A percentile compares a stretch with the other conserved stretches of the same genome.
Conservation (phyloP, 805 yeast species). For the Cyberlindnera euphorbiae region DNA sequence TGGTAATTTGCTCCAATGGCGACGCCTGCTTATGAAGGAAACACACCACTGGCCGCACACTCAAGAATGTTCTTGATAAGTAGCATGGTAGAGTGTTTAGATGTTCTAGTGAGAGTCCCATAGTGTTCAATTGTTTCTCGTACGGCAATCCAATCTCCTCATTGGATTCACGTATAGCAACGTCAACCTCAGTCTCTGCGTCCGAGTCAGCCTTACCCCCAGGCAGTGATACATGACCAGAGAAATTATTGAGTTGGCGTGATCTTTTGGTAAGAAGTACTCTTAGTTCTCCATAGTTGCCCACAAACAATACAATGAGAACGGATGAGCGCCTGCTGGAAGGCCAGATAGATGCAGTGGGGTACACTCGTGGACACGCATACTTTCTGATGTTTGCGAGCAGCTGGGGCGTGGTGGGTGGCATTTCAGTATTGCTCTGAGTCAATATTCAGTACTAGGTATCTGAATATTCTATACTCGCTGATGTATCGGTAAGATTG, state of each 20-base stretch:
- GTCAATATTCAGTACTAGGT: neutral
- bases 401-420: slow-evolving; percentile 11
- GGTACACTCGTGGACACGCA: slow-evolving; percentile 16
- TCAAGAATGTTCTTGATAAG: slow-evolving; percentile 73
- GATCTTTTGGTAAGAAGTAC: slow-evolving; percentile 80
- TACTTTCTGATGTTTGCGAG: slow-evolving; percentile 18
- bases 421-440: slow-evolving; percentile 1
- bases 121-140: slow-evolving; percentile 36
- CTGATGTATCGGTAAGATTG: too few relatives aligned
- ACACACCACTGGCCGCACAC: slow-evolving; percentile 79
- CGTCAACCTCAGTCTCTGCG: slow-evolving; percentile 61
- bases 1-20: slow-evolving; percentile 18
- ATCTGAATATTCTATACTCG: neutral
- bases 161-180: slow-evolving; percentile 76
- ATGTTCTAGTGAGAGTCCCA: slow-evolving; percentile 57
- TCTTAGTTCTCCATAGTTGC: slow-evolving; percentile 67
- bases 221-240: slow-evolving; percentile 90
- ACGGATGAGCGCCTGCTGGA: slow-evolving; percentile 72
- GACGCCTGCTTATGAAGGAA: slow-evolving; percentile 39
- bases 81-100: slow-evolving; percentile 70
- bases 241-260: slow-evolving; percentile 60
- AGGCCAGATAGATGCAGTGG: slow-evolving; percentile 64
- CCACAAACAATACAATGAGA: slow-evolving; percentile 66
- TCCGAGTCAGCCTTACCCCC: slow-evolving; percentile 86
- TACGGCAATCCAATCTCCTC: slow-evolving; percentile 80